Base-by-base conservation (phyloP, 345 rosid species). In the Cardamine occulta region DNA sequence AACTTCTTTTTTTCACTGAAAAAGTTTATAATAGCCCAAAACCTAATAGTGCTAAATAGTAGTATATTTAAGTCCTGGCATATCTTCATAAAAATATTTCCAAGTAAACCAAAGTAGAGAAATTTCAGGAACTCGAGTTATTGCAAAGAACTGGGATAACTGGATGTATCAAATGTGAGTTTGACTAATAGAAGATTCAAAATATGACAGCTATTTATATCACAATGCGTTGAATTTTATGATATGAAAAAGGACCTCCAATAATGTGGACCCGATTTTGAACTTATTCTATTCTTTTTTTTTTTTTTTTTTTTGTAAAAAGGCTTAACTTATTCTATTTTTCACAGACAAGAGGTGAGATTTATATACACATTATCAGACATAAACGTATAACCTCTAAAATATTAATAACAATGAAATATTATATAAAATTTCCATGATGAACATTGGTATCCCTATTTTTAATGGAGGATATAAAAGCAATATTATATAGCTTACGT, bases 151-250 rank as follows among this genome's bases (percentile, higher is more conserved):
- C 17, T 17, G 24, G 18, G 63, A 58, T 34, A 58, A 17, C 19
- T 19, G 19, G 19, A 19, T 19, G n/a, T 26, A 58, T 58, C n/a
- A 34, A 58, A n/a, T 58, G 63, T 58, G 63, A 58, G 42, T 58
- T 17, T 58, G 63, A 58, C 63, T 58, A 32, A 58, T 9, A 17
- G 44, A 17, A 58, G 32, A 2, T 4, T 58, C 63, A 58, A 58
- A 31, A 32, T 17, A 17, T 58, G 63, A 13, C 26, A 58, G 13
- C 63, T 58, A 34, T 17, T 32, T 32, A 17, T 58, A 18, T 34
- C 44, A 3, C 6, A 14, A 10, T 58, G 14, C 44, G 44, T 17
- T 58, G 63, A 34, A 32, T 8, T 31, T 57, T 8, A 8, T 57
- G 21, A 31, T 1, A 29, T 56, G 37, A 29, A 56, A 56, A 29